Percentiles rank a stretch among this genome's conserved stretches.
Evolutionary conservation across 108 stramenopile genomes (phyloP).

Genomic region (Nitzschia sp.): DNA sequence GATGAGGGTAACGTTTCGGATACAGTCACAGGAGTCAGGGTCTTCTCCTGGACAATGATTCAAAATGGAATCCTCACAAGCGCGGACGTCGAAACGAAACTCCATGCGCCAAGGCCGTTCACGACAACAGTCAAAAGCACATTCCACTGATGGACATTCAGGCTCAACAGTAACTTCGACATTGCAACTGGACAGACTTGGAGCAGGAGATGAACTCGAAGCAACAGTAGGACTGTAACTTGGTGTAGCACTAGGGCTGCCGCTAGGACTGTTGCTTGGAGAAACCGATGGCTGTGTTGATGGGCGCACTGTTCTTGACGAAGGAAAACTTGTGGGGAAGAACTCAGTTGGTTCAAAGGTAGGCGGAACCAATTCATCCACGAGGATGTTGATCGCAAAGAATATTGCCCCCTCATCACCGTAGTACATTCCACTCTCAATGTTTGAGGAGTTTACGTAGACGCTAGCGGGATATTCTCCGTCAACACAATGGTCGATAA

Average conservation of each 20-base stretch:
- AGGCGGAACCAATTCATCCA: too few species aligned
- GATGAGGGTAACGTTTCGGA: background rate
- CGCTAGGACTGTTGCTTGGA: slow-evolving; percentile 3
- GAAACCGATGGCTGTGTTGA: background rate
- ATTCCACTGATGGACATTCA: slow-evolving; percentile 15
- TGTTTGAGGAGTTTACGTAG: slow-evolving; percentile 16
- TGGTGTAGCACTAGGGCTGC: background rate
- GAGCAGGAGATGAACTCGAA: slow-evolving; percentile 10
- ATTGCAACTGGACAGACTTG: slow-evolving; percentile 14
- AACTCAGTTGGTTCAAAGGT: too few species aligned
- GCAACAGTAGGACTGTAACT: background rate
- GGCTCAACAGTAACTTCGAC: slow-evolving; percentile 21
- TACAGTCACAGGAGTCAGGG: slow-evolving; percentile 12
- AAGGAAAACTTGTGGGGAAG: too few species aligned
- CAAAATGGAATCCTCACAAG: background rate
- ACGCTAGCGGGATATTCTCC: slow-evolving; percentile 13
- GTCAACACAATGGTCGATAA: slow-evolving; percentile 10
- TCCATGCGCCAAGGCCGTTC: slow-evolving; percentile 10
- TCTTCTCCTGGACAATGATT: slow-evolving; percentile 12
- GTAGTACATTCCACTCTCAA: slow-evolving; percentile 1
- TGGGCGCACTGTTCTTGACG: too few species aligned
- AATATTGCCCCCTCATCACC: too few species aligned
- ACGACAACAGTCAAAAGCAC: slow-evolving; percentile 12
- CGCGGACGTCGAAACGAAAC: background rate
- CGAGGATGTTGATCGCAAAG: too few species aligned